These are phyloP conservation scores for Novymonas esmeraldas DNA, from an alignment of 208 protist species.

Conservation along the genomic window DNA sequence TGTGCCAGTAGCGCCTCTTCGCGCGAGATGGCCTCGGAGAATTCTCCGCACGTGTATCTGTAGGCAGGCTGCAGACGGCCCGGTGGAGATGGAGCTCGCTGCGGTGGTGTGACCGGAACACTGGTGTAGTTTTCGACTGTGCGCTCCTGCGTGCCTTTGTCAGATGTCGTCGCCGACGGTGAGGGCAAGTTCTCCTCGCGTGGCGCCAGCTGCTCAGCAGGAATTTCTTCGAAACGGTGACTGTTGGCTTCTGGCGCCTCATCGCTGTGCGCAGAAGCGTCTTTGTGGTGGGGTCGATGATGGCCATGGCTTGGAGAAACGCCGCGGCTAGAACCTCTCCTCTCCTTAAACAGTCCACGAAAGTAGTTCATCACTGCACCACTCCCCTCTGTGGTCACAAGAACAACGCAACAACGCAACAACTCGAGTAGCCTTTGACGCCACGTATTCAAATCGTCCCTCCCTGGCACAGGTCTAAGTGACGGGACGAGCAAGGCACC, in stretches of 20 bases:
- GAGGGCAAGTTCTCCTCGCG: background rate
- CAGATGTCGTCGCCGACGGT: background rate
- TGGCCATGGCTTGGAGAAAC: slow-evolving; percentile 6
- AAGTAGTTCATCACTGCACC: slow-evolving; percentile 27
- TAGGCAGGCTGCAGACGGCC: slow-evolving; percentile 17
- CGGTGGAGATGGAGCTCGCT: background rate
- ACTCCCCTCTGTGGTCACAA: no score
- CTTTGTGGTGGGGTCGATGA: slow-evolving; percentile 11
- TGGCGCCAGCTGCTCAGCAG: background rate
- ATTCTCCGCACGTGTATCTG: slow-evolving; percentile 26
- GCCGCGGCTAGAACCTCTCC: slow-evolving; percentile 5
- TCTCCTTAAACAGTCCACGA: slow-evolving; percentile 26
- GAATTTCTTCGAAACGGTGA: background rate
- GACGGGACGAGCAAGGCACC: no score
- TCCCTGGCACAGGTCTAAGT: no score
- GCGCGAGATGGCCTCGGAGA: slow-evolving; percentile 25
- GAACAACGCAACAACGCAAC: no score
- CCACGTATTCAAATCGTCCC: no score
- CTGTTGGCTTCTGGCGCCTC: background rate
- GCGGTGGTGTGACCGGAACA: background rate
- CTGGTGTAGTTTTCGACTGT: no score
- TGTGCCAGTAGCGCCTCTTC: slow-evolving; percentile 32
- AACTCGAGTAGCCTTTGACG: no score
- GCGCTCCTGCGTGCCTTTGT: no score
- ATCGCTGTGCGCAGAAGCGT: background rate